phyloP scores from a whole-genome alignment of 1,284 basidiomycete species.

The Papiliotrema terrestris region DNA sequence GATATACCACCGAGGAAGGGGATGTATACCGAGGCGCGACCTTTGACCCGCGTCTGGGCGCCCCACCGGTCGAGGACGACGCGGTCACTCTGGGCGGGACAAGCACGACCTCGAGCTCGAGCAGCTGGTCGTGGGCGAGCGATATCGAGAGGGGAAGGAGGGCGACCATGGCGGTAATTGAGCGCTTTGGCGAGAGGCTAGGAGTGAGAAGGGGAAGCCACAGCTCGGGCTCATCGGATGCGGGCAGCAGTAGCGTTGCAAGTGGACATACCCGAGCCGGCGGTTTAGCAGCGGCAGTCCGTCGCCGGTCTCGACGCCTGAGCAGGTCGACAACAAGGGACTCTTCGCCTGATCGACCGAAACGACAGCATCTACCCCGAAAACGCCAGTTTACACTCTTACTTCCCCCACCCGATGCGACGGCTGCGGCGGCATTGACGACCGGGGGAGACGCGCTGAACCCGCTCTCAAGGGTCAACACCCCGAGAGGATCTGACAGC shows the following conservation, averaged over 20 bases:
- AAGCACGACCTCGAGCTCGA: conserved; percentile 24
- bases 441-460: neutral
- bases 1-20: conserved; percentile 40
- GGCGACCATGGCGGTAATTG: conserved; percentile 39
- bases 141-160: conserved; percentile 37
- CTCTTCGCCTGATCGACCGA: conserved; percentile 24
- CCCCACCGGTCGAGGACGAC: conserved; percentile 25
- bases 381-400: conserved; percentile 59
- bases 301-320: conserved; percentile 13
- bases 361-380: conserved; percentile 33
- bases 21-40: conserved; percentile 44
- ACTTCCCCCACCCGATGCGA: conserved; percentile 19
- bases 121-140: conserved; percentile 35
- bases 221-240: too few relatives aligned
- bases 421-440: too few relatives aligned
- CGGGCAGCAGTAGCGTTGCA: conserved; percentile 5
- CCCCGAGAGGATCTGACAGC: conserved; percentile 13
- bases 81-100: conserved; percentile 27
- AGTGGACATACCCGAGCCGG: conserved; percentile 11
- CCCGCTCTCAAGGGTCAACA: neutral
- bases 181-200: conserved; percentile 40
- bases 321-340: conserved; percentile 20
- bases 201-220: conserved; percentile 35
- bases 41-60: conserved; percentile 25
- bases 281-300: conserved; percentile 3